Base-by-base conservation (phyloP, 371 early-diverging fungal genomes). In the Mortierella sp. region DNA sequence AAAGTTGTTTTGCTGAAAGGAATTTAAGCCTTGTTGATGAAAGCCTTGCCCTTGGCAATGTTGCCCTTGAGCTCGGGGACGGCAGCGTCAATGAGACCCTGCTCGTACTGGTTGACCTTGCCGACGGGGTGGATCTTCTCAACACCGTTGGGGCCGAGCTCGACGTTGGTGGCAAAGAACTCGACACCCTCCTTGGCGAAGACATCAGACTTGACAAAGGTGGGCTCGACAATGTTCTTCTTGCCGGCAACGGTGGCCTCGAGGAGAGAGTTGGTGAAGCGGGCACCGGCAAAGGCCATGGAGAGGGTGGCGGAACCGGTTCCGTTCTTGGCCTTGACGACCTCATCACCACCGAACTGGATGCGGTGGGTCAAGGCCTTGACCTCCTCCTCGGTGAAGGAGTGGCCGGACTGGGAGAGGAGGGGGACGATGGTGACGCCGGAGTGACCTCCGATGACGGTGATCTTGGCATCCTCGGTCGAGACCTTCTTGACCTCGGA, bases 261-360 rank as follows among this genome's bases (percentile, higher is more conserved):
- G 76, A 99, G 91, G 75, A 99, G 93, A 51, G 97, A 94, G 93
- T 95, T 95, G 85, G 96, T 96, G 91, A 99, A 98, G 82, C 97
- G 96, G 40, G 98, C 97, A 83, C 98, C 99, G 78, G 99, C 99
- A 81, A 92, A 98, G 40, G 99, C 99, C 99, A 99, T 98, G 79
- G 98, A 97, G 72, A 99, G 95, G 73, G 99, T 99, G 76, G 99
- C 99, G 75, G 97, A 97, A 75, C 99, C 99, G 76, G 96, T 93
- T 34, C 99, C 99, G 90, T 97, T 94, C 96, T 99, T 99, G 89
- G 99, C 99, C 94, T 98, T 93, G 91, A 99, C 99, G 74, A 99
- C 99, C 92, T 99, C 99, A 89, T 99, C 99, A 90, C 99, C 99
- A 89, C 99, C 99, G 89, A 95, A 99, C 92, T 99, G 99, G 89